phyloP scores from a whole-genome alignment of 73 alveolate genomes.

The Paramecium bursaria region DNA sequence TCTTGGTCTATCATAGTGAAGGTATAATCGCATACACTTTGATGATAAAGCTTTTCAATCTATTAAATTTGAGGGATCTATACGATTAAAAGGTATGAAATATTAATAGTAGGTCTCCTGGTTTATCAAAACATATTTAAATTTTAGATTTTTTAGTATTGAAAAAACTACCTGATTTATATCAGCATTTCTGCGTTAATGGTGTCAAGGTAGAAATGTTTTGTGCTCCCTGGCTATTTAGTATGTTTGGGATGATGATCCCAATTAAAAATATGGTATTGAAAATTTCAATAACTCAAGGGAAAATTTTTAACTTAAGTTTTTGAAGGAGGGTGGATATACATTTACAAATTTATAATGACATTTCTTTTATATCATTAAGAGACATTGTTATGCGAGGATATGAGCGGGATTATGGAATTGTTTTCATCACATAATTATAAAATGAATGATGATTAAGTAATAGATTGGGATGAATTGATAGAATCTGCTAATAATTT shows the following conservation, averaged over 20 bases:
- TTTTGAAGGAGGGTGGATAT: conserved; percentile 73
- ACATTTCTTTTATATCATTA: conserved; percentile 58
- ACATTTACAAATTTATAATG: conserved; percentile 60
- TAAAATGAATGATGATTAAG: conserved; percentile 17
- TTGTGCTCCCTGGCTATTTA: conserved; percentile 79
- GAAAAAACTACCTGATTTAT: conserved; percentile 60
- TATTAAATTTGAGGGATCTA: conserved; percentile 57
- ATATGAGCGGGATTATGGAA: conserved; percentile 55
- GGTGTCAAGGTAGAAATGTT: conserved; percentile 72
- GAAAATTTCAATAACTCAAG: not conserved
- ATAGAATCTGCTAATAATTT: conserved; percentile 26
- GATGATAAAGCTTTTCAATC: conserved; percentile 39
- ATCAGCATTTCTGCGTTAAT: conserved; percentile 63
- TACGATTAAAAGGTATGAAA: conserved; percentile 45
- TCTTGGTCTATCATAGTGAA: conserved; percentile 59
- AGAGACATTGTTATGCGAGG: conserved; percentile 64
- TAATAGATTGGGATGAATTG: conserved; percentile 58
- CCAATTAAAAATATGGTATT: conserved; percentile 75
- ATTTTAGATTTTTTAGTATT: conserved; percentile 56
- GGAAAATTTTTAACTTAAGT: conserved; percentile 66
- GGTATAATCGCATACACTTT: conserved; percentile 64
- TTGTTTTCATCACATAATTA: conserved; percentile 10
- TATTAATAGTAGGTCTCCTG: conserved; percentile 64
- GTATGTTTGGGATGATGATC: conserved; percentile 78
- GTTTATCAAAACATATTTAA: conserved; percentile 69